Base-by-base conservation (phyloP, 257 asterid species). In the Striga asiatica region DNA sequence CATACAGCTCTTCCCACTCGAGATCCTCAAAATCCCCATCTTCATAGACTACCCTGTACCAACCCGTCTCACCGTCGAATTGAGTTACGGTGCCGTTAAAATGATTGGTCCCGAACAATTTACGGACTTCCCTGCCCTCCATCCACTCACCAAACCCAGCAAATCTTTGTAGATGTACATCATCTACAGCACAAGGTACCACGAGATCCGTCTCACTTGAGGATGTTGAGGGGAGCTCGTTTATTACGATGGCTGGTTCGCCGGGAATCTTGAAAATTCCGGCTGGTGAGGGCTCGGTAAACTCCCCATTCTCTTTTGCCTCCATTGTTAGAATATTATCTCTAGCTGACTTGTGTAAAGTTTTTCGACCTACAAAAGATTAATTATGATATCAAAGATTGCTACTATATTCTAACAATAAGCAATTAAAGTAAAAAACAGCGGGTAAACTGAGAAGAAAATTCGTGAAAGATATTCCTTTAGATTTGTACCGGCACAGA, bases 11-110 rank as follows among this genome's bases (percentile, higher is more conserved):
- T 35, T 16, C 41, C 88, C 89, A 80, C 16, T 80, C 84, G 23
- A 85, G 78, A 57, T 85, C 93, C 76, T 85, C 89, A 20, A 58
- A 56, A 16, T 85, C 95, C 0, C 95, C 93, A 50, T 85, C 95
- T 47, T 79, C 87, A 41, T 85, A 85, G 6, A 50, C 69, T 23
- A 85, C 93, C 56, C 65, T 68, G 60, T 79, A 85, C 95, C 95
- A 80, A 12, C 77, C 76, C 62, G 37, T 58, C 50, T 76, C 77
- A 66, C 48, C 28, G 31, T 85, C 93, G 42, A 68, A 85, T 65
- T 60, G 63, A 1, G 43, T 56, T 27, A 85, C 82, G 65, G 18
- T 68, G 48, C 95, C 95, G 0, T 18, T 35, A 35, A 65, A 78
- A 12, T 43, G 37, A 16, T 66, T 61, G 16, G 62, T 73, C 17